These are phyloP conservation scores for Bimuria novae-zelandiae DNA, from an alignment of 2,329 filamentous ascomycete species.

Conservation along the genomic window DNA sequence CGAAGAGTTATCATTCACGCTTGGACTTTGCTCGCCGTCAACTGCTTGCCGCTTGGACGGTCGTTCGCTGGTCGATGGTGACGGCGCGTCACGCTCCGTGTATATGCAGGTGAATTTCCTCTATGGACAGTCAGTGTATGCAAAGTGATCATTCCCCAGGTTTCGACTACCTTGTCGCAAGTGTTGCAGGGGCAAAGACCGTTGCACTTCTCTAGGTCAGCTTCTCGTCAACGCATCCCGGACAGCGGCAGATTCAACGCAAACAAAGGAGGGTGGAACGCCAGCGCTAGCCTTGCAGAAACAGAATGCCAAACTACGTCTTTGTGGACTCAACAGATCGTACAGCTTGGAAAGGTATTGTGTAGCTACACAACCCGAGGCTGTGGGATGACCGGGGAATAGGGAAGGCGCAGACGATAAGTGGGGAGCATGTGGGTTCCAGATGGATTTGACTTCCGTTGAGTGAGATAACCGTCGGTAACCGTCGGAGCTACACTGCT, in stretches of 20 bases:
- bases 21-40: slow-evolving; percentile 26
- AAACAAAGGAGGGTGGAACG: neutral
- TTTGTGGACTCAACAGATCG: neutral
- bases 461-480: too few species aligned
- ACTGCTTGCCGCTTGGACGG: slow-evolving; percentile 43
- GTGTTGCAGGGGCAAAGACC: slow-evolving; percentile 62
- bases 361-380: too few species aligned
- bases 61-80: slow-evolving; percentile 45
- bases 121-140: slow-evolving; percentile 32
- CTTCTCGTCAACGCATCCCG: neutral
- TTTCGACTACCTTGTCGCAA: slow-evolving; percentile 57
- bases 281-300: neutral
- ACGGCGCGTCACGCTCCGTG: slow-evolving; percentile 40
- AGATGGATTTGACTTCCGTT: too few species aligned
- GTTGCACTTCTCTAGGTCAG: slow-evolving; percentile 57
- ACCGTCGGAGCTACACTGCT: too few species aligned
- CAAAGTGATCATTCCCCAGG: neutral
- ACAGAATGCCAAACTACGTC: neutral
- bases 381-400: neutral
- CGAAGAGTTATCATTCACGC: slow-evolving; percentile 24
- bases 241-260: slow-evolving; percentile 6
- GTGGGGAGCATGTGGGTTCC: neutral
- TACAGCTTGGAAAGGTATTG: neutral
- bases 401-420: neutral
- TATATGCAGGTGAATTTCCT: slow-evolving; percentile 48